phyloP scores from a whole-genome alignment of 345 rosid species.

The Pugionium dolabratum region DNA sequence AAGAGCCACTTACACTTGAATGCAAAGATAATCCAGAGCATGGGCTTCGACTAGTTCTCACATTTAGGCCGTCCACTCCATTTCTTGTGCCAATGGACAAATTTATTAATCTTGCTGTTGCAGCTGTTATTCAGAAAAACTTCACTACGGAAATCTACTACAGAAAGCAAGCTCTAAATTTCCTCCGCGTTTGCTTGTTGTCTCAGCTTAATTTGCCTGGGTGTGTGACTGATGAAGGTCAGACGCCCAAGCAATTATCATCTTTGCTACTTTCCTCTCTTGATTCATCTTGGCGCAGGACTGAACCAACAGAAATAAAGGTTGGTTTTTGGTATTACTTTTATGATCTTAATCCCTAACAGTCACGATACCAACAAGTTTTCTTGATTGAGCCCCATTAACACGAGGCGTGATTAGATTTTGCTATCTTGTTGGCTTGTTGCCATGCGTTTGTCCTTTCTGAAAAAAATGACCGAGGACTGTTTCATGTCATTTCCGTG shows the following conservation, averaged over 20 bases:
- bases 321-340: slow-evolving; percentile 46
- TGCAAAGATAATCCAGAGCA: slow-evolving; percentile 98
- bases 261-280: slow-evolving; percentile 59
- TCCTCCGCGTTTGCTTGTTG: slow-evolving; percentile 81
- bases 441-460: slow-evolving; percentile 26
- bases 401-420: slow-evolving; percentile 1
- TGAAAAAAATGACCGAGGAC: slow-evolving; percentile 9
- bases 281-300: slow-evolving; percentile 71
- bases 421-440: slow-evolving; percentile 6
- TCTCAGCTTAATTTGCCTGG: slow-evolving; percentile 97
- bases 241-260: slow-evolving; percentile 61
- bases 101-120: slow-evolving; percentile 91
- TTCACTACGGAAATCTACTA: slow-evolving; percentile 64
- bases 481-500: slow-evolving; percentile 14
- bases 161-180: slow-evolving; percentile 82
- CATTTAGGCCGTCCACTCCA: slow-evolving; percentile 95
- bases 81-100: slow-evolving; percentile 94
- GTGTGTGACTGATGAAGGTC: slow-evolving; percentile 66
- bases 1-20: slow-evolving; percentile 95
- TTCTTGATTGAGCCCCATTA: slow-evolving; percentile 9
- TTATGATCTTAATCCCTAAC: slow-evolving; percentile 8
- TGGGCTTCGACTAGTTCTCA: slow-evolving; percentile 91
- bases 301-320: slow-evolving; percentile 77
- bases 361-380: neutral
- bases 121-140: slow-evolving; percentile 68